A percentile compares a stretch with the other conserved stretches of the same genome.
These are phyloP conservation scores for Botrytis sinoallii DNA, from an alignment of 2,329 filamentous ascomycete species.

Conservation along the genomic window DNA sequence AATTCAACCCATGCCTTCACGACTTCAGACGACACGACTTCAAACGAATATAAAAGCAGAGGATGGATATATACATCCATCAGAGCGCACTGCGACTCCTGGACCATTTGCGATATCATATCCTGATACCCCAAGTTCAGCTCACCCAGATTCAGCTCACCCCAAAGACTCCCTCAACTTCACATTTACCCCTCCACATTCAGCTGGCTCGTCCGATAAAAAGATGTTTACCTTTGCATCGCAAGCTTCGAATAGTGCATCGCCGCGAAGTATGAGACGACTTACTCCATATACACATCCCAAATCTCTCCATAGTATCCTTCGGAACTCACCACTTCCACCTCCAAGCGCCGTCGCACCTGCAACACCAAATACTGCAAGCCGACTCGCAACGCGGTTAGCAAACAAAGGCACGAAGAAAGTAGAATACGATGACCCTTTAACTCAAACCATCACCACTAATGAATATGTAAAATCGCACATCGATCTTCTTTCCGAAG, in stretches of 20 bases:
- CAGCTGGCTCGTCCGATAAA: slow-evolving; percentile 30
- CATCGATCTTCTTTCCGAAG: slow-evolving; percentile 59
- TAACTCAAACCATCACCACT: slow-evolving; percentile 62
- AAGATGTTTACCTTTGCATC: slow-evolving; percentile 33
- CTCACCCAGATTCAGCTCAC: slow-evolving; percentile 25
- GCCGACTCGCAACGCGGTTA: slow-evolving; percentile 52
- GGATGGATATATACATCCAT: slow-evolving; percentile 30
- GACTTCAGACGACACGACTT: slow-evolving; percentile 28
- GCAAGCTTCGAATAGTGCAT: slow-evolving; percentile 31
- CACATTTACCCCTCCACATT: slow-evolving; percentile 38
- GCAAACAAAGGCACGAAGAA: slow-evolving; percentile 47
- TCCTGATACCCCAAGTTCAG: slow-evolving; percentile 37
- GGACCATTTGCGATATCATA: slow-evolving; percentile 37
- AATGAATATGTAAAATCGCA: slow-evolving; percentile 61
- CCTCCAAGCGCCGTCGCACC: slow-evolving; percentile 49
- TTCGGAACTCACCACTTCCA: slow-evolving; percentile 63
- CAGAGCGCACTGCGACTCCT: slow-evolving; percentile 36
- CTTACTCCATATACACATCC: slow-evolving; percentile 56
- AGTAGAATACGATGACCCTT: slow-evolving; percentile 60
- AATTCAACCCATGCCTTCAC: slow-evolving; percentile 37
- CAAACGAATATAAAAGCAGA: slow-evolving; percentile 31
- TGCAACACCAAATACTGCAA: slow-evolving; percentile 51
- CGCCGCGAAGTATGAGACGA: slow-evolving; percentile 41
- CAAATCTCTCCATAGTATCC: slow-evolving; percentile 58
- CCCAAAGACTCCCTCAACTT: slow-evolving; percentile 26